Evolutionary conservation across 306 rosid genomes (phyloP), one percentile per base, ranked within the genome.

Genomic region (Quercus suber): DNA sequence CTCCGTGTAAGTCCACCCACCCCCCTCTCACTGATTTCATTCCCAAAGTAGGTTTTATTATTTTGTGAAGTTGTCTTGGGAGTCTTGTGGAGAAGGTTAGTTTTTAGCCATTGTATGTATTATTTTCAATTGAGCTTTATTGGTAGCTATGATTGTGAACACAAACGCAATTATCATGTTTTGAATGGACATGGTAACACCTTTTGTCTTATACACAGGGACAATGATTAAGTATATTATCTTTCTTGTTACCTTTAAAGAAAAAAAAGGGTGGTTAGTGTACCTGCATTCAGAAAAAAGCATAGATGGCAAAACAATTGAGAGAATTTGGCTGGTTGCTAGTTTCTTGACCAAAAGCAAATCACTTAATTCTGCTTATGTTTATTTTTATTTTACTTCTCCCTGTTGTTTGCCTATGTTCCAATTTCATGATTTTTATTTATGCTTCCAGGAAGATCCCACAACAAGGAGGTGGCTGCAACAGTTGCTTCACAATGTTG

Each of bases 391-490:
- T 53, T 68, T 74, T 80, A 58, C 55, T 45, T 73, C 37, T 3
- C 28, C 57, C 41, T 82, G 68, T 78, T 64, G 23, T 67, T 55
- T 75, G 58, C 69, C 63, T 65, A 14, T 76, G 33, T 67, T 81
- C 18, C 35, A 71, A 12, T 51, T 11, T 51, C 20, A n/a, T 60
- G 52, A 60, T 52, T 12, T 82, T 31, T n/a, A 31, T 83, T 76
- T 43, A 73, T 83, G 41, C 12, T 55, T 56, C 23, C 87, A 94
- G 96, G 96, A 94, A 57, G 96, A 94, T 82, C 93, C 87, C 82
- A 86, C 89, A 15, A 88, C 92, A n/a, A 88, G 89, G 83, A 87
- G 86, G 81, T 88, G 92, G 96, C 85, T 92, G 58, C 88, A 90
- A 33, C 92, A 89, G 68, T 75, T 94, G 91, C 89, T 88, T 76